A percentile compares a stretch with the other conserved stretches of the same genome.
Evolutionary conservation across 257 asterid genomes (phyloP).

Genomic region (Nicotiana otophora): DNA sequence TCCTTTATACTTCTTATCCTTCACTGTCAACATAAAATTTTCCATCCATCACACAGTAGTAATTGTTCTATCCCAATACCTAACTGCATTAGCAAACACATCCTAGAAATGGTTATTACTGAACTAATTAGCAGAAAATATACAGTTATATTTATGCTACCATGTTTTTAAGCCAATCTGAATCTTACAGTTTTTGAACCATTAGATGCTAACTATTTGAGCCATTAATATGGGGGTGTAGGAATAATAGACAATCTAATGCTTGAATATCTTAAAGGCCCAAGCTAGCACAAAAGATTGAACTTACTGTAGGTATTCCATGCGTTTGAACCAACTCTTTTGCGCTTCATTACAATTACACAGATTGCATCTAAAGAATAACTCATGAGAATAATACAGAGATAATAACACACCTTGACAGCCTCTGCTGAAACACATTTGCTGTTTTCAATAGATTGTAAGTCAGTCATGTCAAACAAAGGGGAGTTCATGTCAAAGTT

Average conservation of each 20-base stretch:
- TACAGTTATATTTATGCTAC: not conserved
- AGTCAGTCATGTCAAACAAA: constrained; percentile 47
- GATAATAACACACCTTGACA: constrained; percentile 46
- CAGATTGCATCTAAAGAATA: too few species aligned
- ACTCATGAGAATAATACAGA: not conserved
- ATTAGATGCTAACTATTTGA: not conserved
- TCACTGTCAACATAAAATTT: not conserved
- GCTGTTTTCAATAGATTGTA: constrained; percentile 49
- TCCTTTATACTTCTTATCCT: not conserved
- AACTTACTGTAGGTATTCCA: too few species aligned
- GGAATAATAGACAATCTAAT: not conserved
- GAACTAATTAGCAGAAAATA: not conserved
- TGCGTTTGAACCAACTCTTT: too few species aligned
- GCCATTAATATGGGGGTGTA: not conserved
- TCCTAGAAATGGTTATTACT: not conserved
- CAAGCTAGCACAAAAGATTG: too few species aligned
- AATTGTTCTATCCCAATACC: not conserved
- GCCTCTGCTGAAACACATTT: constrained; percentile 44
- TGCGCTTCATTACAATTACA: too few species aligned
- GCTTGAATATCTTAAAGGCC: too few species aligned
- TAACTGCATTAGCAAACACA: not conserved
- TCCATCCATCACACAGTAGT: not conserved
- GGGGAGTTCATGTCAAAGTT: constrained; percentile 45
- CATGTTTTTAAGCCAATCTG: not conserved
- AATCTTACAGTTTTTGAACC: not conserved